These are phyloP conservation scores for Tricholoma saponaceum DNA, from an alignment of 768 basidiomycete species.

Conservation along the genomic window DNA sequence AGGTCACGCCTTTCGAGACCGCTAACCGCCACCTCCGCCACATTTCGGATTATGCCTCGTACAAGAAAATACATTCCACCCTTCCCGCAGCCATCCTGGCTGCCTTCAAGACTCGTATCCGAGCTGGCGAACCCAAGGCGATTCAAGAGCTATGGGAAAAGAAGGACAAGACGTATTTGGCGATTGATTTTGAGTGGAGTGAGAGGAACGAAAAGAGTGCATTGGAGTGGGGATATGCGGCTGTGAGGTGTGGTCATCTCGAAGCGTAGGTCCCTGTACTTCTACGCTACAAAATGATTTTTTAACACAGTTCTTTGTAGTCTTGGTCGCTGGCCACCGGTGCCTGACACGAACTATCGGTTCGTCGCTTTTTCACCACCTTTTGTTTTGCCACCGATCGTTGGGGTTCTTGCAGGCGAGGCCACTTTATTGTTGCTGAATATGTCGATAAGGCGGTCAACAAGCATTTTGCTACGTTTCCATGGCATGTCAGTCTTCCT, in stretches of 20 bases:
- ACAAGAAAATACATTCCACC: constrained; percentile 66
- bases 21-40: constrained; percentile 65
- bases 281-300: not conserved
- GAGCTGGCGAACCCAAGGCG: constrained; percentile 60
- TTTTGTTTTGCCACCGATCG: constrained; percentile 6
- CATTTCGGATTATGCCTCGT: constrained; percentile 61
- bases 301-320: constrained; percentile 27
- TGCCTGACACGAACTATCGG: constrained; percentile 76
- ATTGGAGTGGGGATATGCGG: constrained; percentile 82
- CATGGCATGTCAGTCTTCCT: constrained; percentile 60
- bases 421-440: constrained; percentile 73
- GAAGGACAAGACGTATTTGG: constrained; percentile 70
- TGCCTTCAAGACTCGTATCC: constrained; percentile 61
- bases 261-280: constrained; percentile 47
- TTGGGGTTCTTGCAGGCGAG: constrained; percentile 40
- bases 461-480: constrained; percentile 58
- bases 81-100: constrained; percentile 66
- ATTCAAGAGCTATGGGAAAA: constrained; percentile 65
- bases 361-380: constrained; percentile 18
- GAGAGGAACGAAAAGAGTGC: constrained; percentile 67
- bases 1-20: constrained; percentile 66
- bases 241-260: constrained; percentile 68
- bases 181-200: constrained; percentile 71
- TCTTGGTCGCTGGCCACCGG: constrained; percentile 71
- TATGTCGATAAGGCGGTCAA: constrained; percentile 63